phyloP scores from a whole-genome alignment of 352 stramenopile genomes.

The Achlya hypogyna region DNA sequence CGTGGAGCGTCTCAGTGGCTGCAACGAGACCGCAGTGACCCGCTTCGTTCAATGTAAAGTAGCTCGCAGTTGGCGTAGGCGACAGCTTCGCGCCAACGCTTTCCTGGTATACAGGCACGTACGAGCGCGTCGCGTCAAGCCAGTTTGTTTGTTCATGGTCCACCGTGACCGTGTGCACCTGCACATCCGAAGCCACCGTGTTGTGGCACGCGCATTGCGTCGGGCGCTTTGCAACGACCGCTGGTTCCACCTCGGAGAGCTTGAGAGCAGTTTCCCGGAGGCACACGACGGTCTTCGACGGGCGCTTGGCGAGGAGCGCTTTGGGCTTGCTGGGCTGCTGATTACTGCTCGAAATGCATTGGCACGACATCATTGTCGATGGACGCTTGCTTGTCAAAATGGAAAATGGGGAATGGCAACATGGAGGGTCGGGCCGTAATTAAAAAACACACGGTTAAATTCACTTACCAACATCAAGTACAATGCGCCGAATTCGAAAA shows the following conservation, averaged over 20 bases:
- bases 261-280: neutral
- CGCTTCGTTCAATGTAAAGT: slow-evolving; percentile 15
- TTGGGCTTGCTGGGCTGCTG: neutral
- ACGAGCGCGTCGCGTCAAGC: slow-evolving; percentile 2
- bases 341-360: neutral
- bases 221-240: neutral
- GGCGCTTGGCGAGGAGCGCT: neutral
- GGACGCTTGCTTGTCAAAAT: slow-evolving; percentile 2
- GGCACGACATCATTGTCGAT: neutral
- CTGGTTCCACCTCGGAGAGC: slow-evolving; percentile 2
- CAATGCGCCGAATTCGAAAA: neutral
- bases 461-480: neutral
- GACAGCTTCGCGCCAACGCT: neutral
- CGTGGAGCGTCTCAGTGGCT: slow-evolving; percentile 9
- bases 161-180: neutral
- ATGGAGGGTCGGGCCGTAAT: neutral
- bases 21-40: neutral
- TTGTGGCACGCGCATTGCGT: neutral
- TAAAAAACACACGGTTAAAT: neutral
- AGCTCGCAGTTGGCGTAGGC: neutral
- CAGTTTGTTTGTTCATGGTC: neutral
- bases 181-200: neutral
- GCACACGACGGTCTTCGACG: slow-evolving; percentile 1
- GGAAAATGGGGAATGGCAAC: neutral
- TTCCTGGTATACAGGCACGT: slow-evolving; percentile 16